Base-by-base conservation (phyloP, 495 filamentous ascomycete genomes). In the Neurospora pannonica region DNA sequence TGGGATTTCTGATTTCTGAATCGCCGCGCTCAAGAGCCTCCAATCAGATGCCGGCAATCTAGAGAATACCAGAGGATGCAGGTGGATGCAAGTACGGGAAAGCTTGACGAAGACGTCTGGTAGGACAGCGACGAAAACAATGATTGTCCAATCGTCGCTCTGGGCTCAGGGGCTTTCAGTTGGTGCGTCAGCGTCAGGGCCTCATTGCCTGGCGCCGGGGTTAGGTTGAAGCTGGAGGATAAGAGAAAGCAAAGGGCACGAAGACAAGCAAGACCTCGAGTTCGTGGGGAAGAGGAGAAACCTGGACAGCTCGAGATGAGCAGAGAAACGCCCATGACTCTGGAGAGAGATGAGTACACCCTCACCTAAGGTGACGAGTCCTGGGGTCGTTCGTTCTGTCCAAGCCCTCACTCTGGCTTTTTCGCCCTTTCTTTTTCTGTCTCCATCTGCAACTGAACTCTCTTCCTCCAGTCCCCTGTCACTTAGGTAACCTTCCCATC, bases 241-340 rank as follows among this genome's bases (percentile, higher is more conserved):
- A 34, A 67, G 54, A 67, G 54, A 62, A 62, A 62, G 46, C 46
- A 54, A 54, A 54, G 46, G 46, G 46, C 21, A 54, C 46, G 46
- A 54, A n/a, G 21, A 54, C 43, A 48, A 70, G 71, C 38, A 15
- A 70, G 37, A 24, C 70, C 28, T 43, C 39, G 34, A 48, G 42
- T 72, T 72, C 71, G 28, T 34, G 54, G 54, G 54, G 28, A 67
- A 67, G 54, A 67, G 54, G 54, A 67, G 54, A 67, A 62, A 67
- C 54, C 54, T 34, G 54, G 54, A 67, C 28, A 67, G 28, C 31
- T 67, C 28, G 54, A 36, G 28, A 67, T 67, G 54, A 67, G 54
- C 54, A 67, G 54, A 67, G 31, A 67, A 34, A 67, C 15, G 6
- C 54, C 54, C 54, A 67, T 10, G 48, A 2, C 21, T 28, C 9